A percentile compares a stretch with the other conserved stretches of the same genome.
Conservation (phyloP, 805 yeast species). For the Komagataella populi region DNA sequence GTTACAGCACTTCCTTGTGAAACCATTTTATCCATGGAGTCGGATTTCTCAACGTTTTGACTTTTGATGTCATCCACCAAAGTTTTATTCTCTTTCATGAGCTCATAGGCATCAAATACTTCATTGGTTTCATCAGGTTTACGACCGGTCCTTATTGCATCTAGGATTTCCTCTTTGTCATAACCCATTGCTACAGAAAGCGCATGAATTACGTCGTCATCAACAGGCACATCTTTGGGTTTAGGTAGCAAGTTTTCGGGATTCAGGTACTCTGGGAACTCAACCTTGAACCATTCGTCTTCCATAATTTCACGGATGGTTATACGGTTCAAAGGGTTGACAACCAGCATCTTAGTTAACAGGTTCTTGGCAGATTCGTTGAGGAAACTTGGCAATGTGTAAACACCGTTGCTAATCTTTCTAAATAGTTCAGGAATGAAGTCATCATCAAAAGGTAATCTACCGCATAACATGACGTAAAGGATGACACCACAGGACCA, state of each 20-base stretch:
- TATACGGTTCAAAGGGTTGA: conserved; percentile 85
- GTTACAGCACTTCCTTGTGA: neutral
- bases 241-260: conserved; percentile 68
- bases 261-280: conserved; percentile 59
- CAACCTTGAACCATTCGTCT: conserved; percentile 85
- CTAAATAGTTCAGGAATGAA: conserved; percentile 89
- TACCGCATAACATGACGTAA: conserved; percentile 91
- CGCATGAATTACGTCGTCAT: conserved; percentile 64
- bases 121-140: conserved; percentile 43
- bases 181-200: conserved; percentile 81
- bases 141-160: conserved; percentile 34
- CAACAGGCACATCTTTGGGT: conserved; percentile 31
- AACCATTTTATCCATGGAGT: conserved; percentile 3
- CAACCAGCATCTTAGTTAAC: conserved; percentile 83
- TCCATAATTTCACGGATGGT: conserved; percentile 87
- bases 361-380: conserved; percentile 76
- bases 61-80: conserved; percentile 55
- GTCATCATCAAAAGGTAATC: conserved; percentile 93
- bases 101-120: conserved; percentile 72
- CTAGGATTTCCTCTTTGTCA: conserved; percentile 69
- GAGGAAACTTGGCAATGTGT: conserved; percentile 76
- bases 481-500: conserved; percentile 96
- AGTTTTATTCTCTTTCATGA: conserved; percentile 67
- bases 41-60: conserved; percentile 8
- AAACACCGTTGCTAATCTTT: conserved; percentile 86